Evolutionary conservation across 768 basidiomycete species (phyloP).

Genomic region (Chalciporus chontae): DNA sequence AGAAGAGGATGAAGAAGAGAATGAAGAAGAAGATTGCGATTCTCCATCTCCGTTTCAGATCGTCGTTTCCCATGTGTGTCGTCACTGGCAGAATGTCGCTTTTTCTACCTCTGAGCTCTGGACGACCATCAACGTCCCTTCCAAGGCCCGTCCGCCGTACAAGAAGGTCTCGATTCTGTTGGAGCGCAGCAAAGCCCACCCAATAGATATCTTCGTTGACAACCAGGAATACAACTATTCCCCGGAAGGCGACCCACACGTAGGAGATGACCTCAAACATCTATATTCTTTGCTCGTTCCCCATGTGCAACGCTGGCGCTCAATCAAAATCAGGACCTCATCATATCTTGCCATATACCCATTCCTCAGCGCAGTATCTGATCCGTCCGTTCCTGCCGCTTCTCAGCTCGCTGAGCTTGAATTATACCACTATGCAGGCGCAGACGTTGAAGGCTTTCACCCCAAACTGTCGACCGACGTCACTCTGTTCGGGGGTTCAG

Average conservation of each 20-base stretch:
- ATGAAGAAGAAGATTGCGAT: no score
- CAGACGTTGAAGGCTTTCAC: constrained; percentile 27
- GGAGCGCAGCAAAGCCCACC: constrained; percentile 50
- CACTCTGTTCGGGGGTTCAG: constrained; percentile 49
- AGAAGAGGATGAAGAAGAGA: no score
- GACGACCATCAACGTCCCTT: constrained; percentile 37
- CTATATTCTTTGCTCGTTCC: constrained; percentile 44
- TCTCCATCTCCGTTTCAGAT: constrained; percentile 40
- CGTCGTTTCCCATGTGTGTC: constrained; percentile 60
- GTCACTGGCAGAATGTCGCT: constrained; percentile 53
- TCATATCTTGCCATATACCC: constrained; percentile 41
- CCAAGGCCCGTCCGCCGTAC: constrained; percentile 36
- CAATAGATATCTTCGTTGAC: constrained; percentile 55
- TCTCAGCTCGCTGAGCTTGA: constrained; percentile 51
- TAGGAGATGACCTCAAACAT: constrained; percentile 17
- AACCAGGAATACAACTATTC: constrained; percentile 37
- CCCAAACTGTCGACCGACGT: constrained; percentile 35
- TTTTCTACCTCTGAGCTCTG: constrained; percentile 54
- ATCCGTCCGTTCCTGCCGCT: constrained; percentile 39
- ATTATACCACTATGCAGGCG: constrained; percentile 55
- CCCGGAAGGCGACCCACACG: constrained; percentile 9
- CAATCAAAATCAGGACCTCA: constrained; percentile 48
- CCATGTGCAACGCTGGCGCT: constrained; percentile 51
- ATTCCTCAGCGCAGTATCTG: constrained; percentile 41
- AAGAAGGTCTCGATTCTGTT: constrained; percentile 45